A percentile compares a stretch with the other conserved stretches of the same genome.
phyloP scores from a whole-genome alignment of 805 yeast genomes.

The Candida michaelii region DNA sequence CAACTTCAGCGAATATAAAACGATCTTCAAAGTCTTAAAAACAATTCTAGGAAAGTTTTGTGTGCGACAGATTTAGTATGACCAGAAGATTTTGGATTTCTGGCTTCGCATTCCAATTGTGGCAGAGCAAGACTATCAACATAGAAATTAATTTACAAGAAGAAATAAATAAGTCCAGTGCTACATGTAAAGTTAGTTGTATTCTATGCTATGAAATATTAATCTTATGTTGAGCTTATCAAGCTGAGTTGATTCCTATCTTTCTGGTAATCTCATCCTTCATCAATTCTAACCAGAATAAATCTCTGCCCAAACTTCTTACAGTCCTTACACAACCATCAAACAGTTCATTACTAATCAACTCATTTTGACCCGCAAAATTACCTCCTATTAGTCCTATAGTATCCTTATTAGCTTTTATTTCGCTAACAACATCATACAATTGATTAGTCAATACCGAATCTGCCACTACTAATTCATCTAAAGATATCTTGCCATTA shows the following conservation, averaged over 20 bases:
- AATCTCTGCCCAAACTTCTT: slow-evolving; percentile 38
- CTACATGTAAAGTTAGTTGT: no score
- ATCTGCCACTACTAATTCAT: slow-evolving; percentile 40
- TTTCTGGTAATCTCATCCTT: slow-evolving; percentile 29
- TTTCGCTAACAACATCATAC: slow-evolving; percentile 62
- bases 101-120: not conserved
- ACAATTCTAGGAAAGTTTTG: no score
- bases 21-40: no score
- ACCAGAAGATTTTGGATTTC: not conserved
- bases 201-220: not conserved
- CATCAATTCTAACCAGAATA: slow-evolving; percentile 41
- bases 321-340: slow-evolving; percentile 37
- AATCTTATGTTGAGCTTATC: not conserved
- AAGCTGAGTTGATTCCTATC: slow-evolving; percentile 10
- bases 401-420: slow-evolving; percentile 71
- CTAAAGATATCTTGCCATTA: slow-evolving; percentile 22
- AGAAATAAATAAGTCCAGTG: no score
- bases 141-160: no score
- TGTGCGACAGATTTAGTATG: not conserved
- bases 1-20: no score
- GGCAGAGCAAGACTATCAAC: no score
- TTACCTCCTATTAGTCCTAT: slow-evolving; percentile 55
- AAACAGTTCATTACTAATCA: slow-evolving; percentile 32
- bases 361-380: slow-evolving; percentile 32
- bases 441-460: slow-evolving; percentile 53